Conservation (phyloP, 306 rosid genomes). For the Prunus mume region DNA sequence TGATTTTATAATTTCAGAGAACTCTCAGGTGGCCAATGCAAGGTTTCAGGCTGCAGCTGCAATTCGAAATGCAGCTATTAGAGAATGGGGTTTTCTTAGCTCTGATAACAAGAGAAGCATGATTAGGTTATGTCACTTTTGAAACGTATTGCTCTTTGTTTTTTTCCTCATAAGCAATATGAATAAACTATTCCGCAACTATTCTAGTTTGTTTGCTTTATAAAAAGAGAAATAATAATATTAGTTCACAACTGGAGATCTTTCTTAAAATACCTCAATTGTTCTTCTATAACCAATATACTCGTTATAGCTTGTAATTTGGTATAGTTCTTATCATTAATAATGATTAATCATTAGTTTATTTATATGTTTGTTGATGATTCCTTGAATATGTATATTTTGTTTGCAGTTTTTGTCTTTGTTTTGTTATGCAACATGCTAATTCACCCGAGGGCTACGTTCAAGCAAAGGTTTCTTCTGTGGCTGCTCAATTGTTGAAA, state of each 20-base stretch:
- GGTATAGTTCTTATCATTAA: neutral
- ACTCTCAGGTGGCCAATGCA: conserved; percentile 73
- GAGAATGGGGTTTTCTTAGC: conserved; percentile 85
- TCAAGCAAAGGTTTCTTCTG: conserved; percentile 85
- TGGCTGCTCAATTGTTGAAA: conserved; percentile 92
- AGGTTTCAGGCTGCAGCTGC: conserved; percentile 97
- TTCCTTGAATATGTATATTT: conserved; percentile 24
- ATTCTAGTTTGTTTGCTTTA: neutral
- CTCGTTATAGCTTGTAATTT: neutral
- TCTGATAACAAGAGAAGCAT: conserved; percentile 69
- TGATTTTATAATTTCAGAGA: conserved; percentile 52
- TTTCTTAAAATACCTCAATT: neutral
- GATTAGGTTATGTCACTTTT: conserved; percentile 54
- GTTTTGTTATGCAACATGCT: conserved; percentile 81
- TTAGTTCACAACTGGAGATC: neutral
- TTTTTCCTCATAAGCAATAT: neutral
- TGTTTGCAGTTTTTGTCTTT: conserved; percentile 80
- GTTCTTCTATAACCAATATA: neutral
- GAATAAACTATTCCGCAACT: neutral
- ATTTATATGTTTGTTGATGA: conserved; percentile 15
- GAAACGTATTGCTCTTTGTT: neutral
- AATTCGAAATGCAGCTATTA: conserved; percentile 83
- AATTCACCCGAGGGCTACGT: conserved; percentile 74
- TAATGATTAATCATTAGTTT: neutral
- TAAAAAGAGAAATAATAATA: neutral